Percentiles rank a stretch among this genome's conserved stretches.
Conservation (phyloP, 2,329 filamentous ascomycete species). For the Ceratocystis variospora region DNA sequence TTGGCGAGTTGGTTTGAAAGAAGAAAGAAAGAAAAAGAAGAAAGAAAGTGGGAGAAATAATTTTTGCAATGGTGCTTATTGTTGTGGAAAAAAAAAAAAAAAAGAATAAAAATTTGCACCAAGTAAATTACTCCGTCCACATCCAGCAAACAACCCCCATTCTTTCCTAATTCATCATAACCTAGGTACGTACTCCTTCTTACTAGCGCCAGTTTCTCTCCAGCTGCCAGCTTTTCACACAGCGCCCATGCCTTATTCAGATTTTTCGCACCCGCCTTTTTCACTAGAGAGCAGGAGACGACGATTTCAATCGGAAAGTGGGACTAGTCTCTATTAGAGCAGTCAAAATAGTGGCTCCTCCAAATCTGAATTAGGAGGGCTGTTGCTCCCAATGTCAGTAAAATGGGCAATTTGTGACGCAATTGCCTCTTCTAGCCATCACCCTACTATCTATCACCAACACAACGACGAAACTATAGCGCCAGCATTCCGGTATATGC, state of each 20-base stretch:
- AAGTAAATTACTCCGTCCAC: slow-evolving; percentile 4
- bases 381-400: too few relatives aligned
- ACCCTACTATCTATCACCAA: too few relatives aligned
- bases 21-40: slow-evolving; percentile 29
- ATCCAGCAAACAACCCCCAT: slow-evolving; percentile 7
- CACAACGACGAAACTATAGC: too few relatives aligned
- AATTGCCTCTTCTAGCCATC: too few relatives aligned
- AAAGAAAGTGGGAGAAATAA: slow-evolving; percentile 28
- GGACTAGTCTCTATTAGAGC: neutral
- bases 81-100: slow-evolving; percentile 9
- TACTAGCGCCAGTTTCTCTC: neutral
- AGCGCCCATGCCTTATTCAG: too few relatives aligned
- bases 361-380: too few relatives aligned
- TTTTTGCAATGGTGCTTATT: slow-evolving; percentile 25
- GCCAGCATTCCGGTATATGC: too few relatives aligned
- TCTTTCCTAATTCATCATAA: slow-evolving; percentile 2
- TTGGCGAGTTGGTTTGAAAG: slow-evolving; percentile 33
- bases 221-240: neutral
- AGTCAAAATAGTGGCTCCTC: neutral
- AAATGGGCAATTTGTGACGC: too few relatives aligned
- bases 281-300: neutral
- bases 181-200: neutral
- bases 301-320: neutral
- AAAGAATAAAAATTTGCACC: neutral
- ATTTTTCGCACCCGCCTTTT: neutral